Percentiles rank a stretch among this genome's conserved stretches.
Evolutionary conservation across 805 yeast genomes (phyloP).

Genomic region (Wickerhamiella musiphila): DNA sequence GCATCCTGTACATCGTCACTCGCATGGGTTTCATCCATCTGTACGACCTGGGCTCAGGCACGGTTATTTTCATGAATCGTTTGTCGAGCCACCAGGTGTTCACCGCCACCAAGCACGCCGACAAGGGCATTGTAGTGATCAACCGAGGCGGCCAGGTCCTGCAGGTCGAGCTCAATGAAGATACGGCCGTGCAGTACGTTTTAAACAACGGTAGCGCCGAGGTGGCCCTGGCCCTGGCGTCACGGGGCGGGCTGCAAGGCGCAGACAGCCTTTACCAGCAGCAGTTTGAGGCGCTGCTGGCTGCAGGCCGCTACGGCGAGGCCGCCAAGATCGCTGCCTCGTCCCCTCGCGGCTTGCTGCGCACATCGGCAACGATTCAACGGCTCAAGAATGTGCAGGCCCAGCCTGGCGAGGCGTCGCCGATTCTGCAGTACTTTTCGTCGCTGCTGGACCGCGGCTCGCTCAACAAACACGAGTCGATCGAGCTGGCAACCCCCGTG

Average conservation of each 20-base stretch:
- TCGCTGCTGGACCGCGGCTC: slow-evolving; percentile 84
- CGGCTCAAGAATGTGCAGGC: slow-evolving; percentile 81
- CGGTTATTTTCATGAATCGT: slow-evolving; percentile 85
- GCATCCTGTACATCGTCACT: slow-evolving; percentile 76
- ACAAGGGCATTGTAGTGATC: slow-evolving; percentile 77
- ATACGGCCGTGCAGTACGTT: slow-evolving; percentile 76
- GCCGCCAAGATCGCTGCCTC: slow-evolving; percentile 98
- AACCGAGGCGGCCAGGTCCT: slow-evolving; percentile 92
- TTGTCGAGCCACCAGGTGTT: slow-evolving; percentile 92
- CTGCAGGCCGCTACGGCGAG: slow-evolving; percentile 69
- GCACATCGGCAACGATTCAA: slow-evolving; percentile 88
- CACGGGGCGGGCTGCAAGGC: slow-evolving; percentile 94
- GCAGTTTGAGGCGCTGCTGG: slow-evolving; percentile 74
- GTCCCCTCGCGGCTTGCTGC: slow-evolving; percentile 56
- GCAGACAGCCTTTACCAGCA: slow-evolving; percentile 84
- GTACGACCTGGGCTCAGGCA: slow-evolving; percentile 84
- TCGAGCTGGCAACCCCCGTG: slow-evolving; percentile 90
- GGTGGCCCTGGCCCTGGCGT: slow-evolving; percentile 72
- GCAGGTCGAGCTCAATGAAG: slow-evolving; percentile 74
- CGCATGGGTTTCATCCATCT: slow-evolving; percentile 93
- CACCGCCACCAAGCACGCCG: slow-evolving; percentile 67
- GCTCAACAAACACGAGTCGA: slow-evolving; percentile 78
- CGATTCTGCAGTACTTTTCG: slow-evolving; percentile 81
- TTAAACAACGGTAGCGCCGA: slow-evolving; percentile 73
- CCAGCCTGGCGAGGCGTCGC: slow-evolving; percentile 87